Percentiles rank a stretch among this genome's conserved stretches.
phyloP scores from a whole-genome alignment of 2,329 filamentous ascomycete genomes.

The Ascochyta pisi region DNA sequence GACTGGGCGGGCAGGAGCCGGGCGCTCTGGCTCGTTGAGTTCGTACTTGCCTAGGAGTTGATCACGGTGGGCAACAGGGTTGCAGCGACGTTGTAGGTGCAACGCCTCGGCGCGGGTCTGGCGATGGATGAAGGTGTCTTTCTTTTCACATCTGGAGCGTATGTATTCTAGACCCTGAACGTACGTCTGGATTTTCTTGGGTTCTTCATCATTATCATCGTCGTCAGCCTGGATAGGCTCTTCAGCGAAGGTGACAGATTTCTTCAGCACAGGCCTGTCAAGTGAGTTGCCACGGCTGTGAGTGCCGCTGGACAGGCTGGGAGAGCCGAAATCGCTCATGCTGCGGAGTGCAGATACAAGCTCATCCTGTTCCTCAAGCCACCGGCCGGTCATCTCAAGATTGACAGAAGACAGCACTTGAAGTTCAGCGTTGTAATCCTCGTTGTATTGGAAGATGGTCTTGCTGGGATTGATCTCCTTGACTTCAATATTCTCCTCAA shows the following conservation, averaged over 20 bases:
- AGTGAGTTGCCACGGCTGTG: conserved; percentile 46
- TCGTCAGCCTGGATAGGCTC: conserved; percentile 32
- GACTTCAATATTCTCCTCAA: conserved; percentile 53
- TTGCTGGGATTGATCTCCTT: conserved; percentile 67
- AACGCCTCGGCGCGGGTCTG: conserved; percentile 86
- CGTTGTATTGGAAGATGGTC: conserved; percentile 74
- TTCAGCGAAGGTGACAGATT: conserved; percentile 75
- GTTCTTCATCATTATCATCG: conserved; percentile 35
- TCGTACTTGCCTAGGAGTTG: conserved; percentile 87
- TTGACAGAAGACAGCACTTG: conserved; percentile 74
- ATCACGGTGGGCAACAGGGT: conserved; percentile 75
- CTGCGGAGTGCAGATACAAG: conserved; percentile 73
- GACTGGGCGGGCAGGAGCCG: conserved; percentile 53
- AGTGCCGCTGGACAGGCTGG: conserved; percentile 39
- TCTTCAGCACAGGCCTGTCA: conserved; percentile 62
- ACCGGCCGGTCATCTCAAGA: conserved; percentile 82
- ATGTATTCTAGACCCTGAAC: conserved; percentile 85
- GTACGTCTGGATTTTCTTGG: conserved; percentile 74
- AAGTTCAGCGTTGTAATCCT: conserved; percentile 76
- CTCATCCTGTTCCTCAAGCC: conserved; percentile 81
- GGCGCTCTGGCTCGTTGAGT: conserved; percentile 61
- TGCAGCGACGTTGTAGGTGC: conserved; percentile 79
- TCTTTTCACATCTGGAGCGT: conserved; percentile 67
- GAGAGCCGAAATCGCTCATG: conserved; percentile 57
- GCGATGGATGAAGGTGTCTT: conserved; percentile 84